Evolutionary conservation across 2,329 filamentous ascomycete species (phyloP).

Genomic region (Teratosphaeria epicoccoides): DNA sequence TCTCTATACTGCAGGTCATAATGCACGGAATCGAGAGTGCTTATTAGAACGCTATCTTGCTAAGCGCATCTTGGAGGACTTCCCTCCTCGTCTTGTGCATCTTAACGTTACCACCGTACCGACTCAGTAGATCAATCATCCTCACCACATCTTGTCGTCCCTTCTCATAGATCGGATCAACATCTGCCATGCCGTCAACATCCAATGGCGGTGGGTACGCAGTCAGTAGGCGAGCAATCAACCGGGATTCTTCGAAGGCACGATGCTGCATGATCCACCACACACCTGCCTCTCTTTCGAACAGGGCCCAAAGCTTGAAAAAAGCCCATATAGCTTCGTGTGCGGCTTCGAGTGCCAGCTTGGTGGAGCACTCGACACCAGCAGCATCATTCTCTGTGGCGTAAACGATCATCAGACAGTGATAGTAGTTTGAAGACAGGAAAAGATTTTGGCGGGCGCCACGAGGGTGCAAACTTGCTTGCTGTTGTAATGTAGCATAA

Average conservation of each 20-base stretch:
- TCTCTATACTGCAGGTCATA: no score
- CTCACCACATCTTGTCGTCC: conserved; percentile 35
- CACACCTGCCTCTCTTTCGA: conserved; percentile 61
- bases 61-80: conserved; percentile 31
- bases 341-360: conserved; percentile 62
- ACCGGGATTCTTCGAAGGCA: conserved; percentile 60
- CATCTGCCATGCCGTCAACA: not conserved
- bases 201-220: conserved; percentile 3
- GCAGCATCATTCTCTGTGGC: conserved; percentile 54
- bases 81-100: conserved; percentile 38
- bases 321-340: conserved; percentile 65
- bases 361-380: conserved; percentile 45
- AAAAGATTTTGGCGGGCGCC: conserved; percentile 66
- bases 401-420: conserved; percentile 71
- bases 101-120: conserved; percentile 33
- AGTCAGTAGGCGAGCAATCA: conserved; percentile 18
- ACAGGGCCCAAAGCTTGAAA: conserved; percentile 59
- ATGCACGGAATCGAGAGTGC: no score
- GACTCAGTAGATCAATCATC: conserved; percentile 37
- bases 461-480: conserved; percentile 52
- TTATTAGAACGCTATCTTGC: not conserved
- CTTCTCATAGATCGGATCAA: conserved; percentile 23
- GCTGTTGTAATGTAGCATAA: conserved; percentile 45
- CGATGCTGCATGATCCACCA: conserved; percentile 82
- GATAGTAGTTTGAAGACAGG: conserved; percentile 71